Conservation (phyloP, 768 basidiomycete species). For the Pleurotus platypus region DNA sequence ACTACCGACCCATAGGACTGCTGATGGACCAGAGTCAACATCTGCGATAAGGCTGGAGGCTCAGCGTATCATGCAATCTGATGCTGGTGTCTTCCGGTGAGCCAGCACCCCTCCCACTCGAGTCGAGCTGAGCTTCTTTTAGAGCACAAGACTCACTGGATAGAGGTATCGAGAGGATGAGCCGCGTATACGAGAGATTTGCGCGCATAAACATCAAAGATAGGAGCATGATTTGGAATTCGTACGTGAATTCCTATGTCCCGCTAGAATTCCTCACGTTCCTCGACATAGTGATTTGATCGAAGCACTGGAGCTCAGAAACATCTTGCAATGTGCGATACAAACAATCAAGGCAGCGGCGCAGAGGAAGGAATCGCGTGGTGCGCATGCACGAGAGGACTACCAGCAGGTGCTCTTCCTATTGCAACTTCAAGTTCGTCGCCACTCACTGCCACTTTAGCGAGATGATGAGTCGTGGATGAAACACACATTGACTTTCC, state of each 20-base stretch:
- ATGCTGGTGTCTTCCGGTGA: constrained; percentile 94
- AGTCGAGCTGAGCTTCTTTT: constrained; percentile 7
- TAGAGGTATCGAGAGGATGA: constrained; percentile 85
- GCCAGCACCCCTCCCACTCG: neutral
- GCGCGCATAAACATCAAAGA: constrained; percentile 93
- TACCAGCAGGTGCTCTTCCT: constrained; percentile 68
- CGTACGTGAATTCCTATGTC: constrained; percentile 38
- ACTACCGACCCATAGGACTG: constrained; percentile 40
- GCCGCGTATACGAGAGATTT: constrained; percentile 82
- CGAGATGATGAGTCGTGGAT: constrained; percentile 93
- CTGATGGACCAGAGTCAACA: constrained; percentile 79
- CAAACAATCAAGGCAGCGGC: constrained; percentile 93
- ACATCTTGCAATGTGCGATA: constrained; percentile 89
- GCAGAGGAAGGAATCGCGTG: constrained; percentile 93
- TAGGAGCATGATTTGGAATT: constrained; percentile 99
- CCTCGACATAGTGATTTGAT: constrained; percentile 70
- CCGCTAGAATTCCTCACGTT: neutral
- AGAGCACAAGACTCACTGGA: constrained; percentile 87
- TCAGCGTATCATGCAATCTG: constrained; percentile 98
- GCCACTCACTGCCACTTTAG: constrained; percentile 25
- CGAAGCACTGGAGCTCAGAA: constrained; percentile 95
- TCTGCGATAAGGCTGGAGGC: constrained; percentile 88
- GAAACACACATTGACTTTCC: constrained; percentile 93
- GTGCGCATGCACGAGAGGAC: constrained; percentile 97
- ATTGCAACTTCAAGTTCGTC: neutral